Base-by-base conservation (phyloP, 2,329 filamentous ascomycete species). In the Aspergillus novofumigatus region DNA sequence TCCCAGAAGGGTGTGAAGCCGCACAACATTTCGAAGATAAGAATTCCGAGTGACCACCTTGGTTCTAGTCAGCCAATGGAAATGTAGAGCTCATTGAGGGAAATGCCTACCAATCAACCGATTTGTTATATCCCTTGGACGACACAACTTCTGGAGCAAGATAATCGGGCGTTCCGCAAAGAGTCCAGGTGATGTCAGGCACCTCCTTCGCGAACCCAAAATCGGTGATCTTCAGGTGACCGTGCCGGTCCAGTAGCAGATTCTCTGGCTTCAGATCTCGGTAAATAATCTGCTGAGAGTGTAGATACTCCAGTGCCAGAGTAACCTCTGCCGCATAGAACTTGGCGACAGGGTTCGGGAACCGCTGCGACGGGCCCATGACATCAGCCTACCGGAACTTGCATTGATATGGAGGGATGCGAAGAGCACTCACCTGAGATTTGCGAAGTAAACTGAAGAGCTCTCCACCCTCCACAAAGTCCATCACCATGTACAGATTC, bases 401-500 rank as follows among this genome's bases (percentile, higher is more conserved):
- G 41, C 21, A 48, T 32, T 47, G 41, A 59, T 54, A 35, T 53
- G 48, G 48, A 53, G 53, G 58, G 52, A 21, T 3, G 45, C 11
- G 28, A 58, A 38, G 58, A 55, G 49, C 53, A 78, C 82, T 84
- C 85, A 83, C 93, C 87, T 81, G 87, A 57, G 93, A 97, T 77
- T 99, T 97, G 67, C 94, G 85, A 67, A 99, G 80, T 68, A 99
- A 78, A 65, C 93, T 97, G 75, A 99, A 99, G 54, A 99, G 82
- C 81, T 99, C 94, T 69, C 94, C 94, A 65, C 94, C 94, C 77
- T 99, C 94, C 54, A 99, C 93, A 79, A 99, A 99, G 76, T 99
- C 94, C 94, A 99, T 99, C 69, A 99, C 94, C 94, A 99, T 99
- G 83, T 99, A 99, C 38, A 99, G 80, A 73, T 97, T 97, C 78